Evolutionary conservation across 2,329 filamentous ascomycete species (phyloP).

Genomic region (Aspergillus chevalieri): DNA sequence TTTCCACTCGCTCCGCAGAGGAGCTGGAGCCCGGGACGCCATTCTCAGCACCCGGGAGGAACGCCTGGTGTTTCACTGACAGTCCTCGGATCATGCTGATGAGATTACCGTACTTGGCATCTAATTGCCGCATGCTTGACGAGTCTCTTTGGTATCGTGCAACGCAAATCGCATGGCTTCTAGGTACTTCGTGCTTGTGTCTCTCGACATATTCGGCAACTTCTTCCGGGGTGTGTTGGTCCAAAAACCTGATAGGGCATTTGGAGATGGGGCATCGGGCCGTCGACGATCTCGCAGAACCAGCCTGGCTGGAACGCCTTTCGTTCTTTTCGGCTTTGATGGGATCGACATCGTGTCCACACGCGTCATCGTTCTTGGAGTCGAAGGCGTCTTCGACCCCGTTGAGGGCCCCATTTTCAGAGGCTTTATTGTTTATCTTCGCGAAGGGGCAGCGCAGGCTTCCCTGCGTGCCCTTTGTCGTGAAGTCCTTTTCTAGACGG

Average conservation of each 20-base stretch:
- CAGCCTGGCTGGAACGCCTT: constrained; percentile 38
- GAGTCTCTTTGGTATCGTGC: constrained; percentile 83
- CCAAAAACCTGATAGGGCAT: constrained; percentile 87
- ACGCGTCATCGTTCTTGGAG: constrained; percentile 35
- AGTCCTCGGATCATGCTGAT: constrained; percentile 92
- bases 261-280: constrained; percentile 63
- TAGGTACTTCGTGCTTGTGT: constrained; percentile 89
- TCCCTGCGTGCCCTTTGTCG: constrained; percentile 73
- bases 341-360: constrained; percentile 53
- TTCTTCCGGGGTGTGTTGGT: constrained; percentile 88
- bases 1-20: constrained; percentile 69
- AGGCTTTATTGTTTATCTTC: constrained; percentile 40
- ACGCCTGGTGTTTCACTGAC: constrained; percentile 78
- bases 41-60: constrained; percentile 56
- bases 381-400: constrained; percentile 36
- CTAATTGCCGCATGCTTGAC: constrained; percentile 76
- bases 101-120: constrained; percentile 88
- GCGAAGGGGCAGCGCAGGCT: constrained; percentile 77
- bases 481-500: constrained; percentile 82
- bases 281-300: constrained; percentile 40
- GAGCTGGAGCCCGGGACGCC: constrained; percentile 29
- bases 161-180: constrained; percentile 89
- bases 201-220: constrained; percentile 89
- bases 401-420: constrained; percentile 28
- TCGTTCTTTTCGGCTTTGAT: constrained; percentile 46